Base-by-base conservation (phyloP, 352 stramenopile species). In the Peronospora tabacina region DNA sequence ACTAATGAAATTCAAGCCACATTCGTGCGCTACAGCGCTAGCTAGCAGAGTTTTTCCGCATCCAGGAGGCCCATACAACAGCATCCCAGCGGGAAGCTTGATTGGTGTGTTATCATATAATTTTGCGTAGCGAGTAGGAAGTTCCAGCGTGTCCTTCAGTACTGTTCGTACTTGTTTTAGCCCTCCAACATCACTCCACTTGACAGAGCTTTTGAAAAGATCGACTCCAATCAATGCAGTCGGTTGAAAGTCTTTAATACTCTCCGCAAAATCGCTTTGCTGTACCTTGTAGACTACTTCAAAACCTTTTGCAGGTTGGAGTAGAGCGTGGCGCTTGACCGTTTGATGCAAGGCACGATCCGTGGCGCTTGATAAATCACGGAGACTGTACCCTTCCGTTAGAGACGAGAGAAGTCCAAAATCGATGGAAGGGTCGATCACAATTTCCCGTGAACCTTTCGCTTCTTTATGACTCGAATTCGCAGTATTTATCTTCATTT, bases 11-110 rank as follows among this genome's bases (percentile, higher is more conserved):
- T 92, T 93, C 39, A 92, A 68, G 0, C 85, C 84, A 22, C 77
- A 92, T 63, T 94, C 86, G 54, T 83, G 84, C 3, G 86, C 85
- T 7, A 95, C 77, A 0, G 85, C 85, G 26, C 83, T 87, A n/a
- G 84, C 85, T 1, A 96, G 51, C 16, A 94, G 52, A 12, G 87
- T 95, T 53, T 96, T 96, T 0, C 87, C 87, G 42, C 92, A 97
- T 11, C 94, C 90, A 28, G 90, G 85, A 17, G 88, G 88, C 0
- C 87, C 90, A 49, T 95, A 94, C 3, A 97, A 49, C 10, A 97
- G 55, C 53, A 97, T 72, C 2, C 89, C 84, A 15, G 82, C 83
- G 12, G 84, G 80, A 12, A 93, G 60, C 47, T 90, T 91, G 44
- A 93, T 85, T 13, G 83, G 80, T 10, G 79, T 75, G 32, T 78